Percentiles rank a stretch among this genome's conserved stretches.
Evolutionary conservation across 306 rosid genomes (phyloP).

Genomic region (Dalbergia cultrata): DNA sequence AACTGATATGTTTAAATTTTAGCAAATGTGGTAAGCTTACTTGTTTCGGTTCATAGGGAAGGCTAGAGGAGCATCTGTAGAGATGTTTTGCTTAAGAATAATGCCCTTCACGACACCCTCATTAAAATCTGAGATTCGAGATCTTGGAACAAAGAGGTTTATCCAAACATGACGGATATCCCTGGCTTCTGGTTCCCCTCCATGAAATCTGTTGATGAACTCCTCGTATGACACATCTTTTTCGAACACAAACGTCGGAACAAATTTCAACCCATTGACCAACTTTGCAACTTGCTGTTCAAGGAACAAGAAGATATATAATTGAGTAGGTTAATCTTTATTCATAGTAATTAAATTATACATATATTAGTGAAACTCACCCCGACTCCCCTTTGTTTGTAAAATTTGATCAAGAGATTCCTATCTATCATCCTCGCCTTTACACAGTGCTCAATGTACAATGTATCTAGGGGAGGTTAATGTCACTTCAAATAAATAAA

Average conservation of each 20-base stretch:
- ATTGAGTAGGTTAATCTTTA: background rate
- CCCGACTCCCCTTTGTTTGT: too few relatives aligned
- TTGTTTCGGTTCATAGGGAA: conserved; percentile 63
- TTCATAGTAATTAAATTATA: background rate
- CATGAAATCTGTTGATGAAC: conserved; percentile 61
- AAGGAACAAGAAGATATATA: background rate
- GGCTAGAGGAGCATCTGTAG: conserved; percentile 24
- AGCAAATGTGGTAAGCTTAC: conserved; percentile 46
- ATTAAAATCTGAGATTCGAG: conserved; percentile 60
- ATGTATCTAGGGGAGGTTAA: too few relatives aligned
- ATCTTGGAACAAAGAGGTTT: conserved; percentile 68
- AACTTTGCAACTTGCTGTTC: conserved; percentile 49
- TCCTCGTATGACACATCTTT: conserved; percentile 61
- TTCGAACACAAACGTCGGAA: conserved; percentile 53
- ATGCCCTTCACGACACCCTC: conserved; percentile 63
- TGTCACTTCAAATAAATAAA: too few relatives aligned
- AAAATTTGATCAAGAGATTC: too few relatives aligned
- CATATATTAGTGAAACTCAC: too few relatives aligned
- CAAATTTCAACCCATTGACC: conserved; percentile 51
- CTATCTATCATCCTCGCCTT: too few relatives aligned
- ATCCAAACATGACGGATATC: conserved; percentile 42
- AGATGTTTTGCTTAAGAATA: conserved; percentile 56
- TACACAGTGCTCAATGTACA: too few relatives aligned
- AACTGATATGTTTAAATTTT: too few relatives aligned
- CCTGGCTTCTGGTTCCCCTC: conserved; percentile 49